A percentile compares a stretch with the other conserved stretches of the same genome.
phyloP scores from a whole-genome alignment of 345 rosid genomes.

The Euphorbia peplus region DNA sequence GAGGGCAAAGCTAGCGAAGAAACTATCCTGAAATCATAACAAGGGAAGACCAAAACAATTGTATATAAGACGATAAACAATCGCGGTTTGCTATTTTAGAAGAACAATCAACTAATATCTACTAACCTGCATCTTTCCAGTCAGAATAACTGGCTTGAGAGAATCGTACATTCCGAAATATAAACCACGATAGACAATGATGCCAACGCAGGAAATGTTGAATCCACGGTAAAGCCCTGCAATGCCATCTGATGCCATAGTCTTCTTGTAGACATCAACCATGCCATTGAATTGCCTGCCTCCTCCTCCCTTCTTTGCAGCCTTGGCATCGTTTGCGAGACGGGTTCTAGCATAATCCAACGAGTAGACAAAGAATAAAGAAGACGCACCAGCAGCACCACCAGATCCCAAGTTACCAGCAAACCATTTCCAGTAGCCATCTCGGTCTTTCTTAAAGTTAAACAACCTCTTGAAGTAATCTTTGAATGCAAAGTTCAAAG shows the following conservation, averaged over 20 bases:
- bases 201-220: constrained; percentile 31
- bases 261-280: constrained; percentile 30
- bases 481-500: constrained; percentile 26
- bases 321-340: constrained; percentile 22
- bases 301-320: constrained; percentile 22
- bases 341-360: constrained; percentile 28
- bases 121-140: constrained; percentile 29
- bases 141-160: constrained; percentile 34
- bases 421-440: constrained; percentile 33
- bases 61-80: not conserved
- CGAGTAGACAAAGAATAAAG: constrained; percentile 19
- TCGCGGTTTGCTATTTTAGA: too few relatives aligned
- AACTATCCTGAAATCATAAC: constrained; percentile 29
- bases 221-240: constrained; percentile 34
- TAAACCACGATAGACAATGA: constrained; percentile 30
- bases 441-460: constrained; percentile 26
- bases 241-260: constrained; percentile 23
- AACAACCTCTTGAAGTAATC: constrained; percentile 29
- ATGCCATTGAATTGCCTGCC: constrained; percentile 30
- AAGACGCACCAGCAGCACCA: constrained; percentile 30
- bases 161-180: constrained; percentile 37
- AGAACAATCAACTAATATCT: too few relatives aligned
- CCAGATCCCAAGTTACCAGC: constrained; percentile 25
- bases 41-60: not conserved
- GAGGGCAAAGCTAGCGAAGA: constrained; percentile 34